A percentile compares a stretch with the other conserved stretches of the same genome.
These are phyloP conservation scores for Chaetomiaceae sp. DNA, from an alignment of 2,329 filamentous ascomycete species.

Conservation along the genomic window DNA sequence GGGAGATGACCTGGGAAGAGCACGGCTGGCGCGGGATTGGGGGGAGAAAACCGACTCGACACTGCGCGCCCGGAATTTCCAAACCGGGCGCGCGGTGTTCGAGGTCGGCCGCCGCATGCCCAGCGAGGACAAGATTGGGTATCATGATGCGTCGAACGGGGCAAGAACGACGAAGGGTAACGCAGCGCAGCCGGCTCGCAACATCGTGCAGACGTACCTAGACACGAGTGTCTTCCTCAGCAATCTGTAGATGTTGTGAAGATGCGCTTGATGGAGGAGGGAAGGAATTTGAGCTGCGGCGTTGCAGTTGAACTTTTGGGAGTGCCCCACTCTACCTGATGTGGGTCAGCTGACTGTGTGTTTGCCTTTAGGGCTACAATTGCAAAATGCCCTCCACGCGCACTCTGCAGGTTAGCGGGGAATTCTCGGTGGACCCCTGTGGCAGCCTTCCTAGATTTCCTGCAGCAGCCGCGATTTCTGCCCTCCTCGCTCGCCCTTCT, in stretches of 20 bases:
- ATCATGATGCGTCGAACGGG: conserved; percentile 27
- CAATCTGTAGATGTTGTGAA: conserved; percentile 50
- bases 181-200: conserved; percentile 26
- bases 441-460: conserved; percentile 17
- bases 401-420: conserved; percentile 5
- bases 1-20: conserved; percentile 10
- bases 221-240: conserved; percentile 59
- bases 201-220: conserved; percentile 56
- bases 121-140: conserved; percentile 22
- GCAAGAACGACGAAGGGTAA: conserved; percentile 11
- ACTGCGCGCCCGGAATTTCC: conserved; percentile 3
- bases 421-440: conserved; percentile 12
- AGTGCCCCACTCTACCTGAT: conserved; percentile 16
- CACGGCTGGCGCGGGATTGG: conserved; percentile 3
- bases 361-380: conserved; percentile 20
- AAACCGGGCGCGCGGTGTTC: conserved; percentile 4
- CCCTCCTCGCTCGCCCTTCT: conserved; percentile 17
- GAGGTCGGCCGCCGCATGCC: conserved; percentile 6
- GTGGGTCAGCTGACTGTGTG: conserved; percentile 24
- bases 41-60: conserved; percentile 1
- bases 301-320: conserved; percentile 24
- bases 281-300: conserved; percentile 23
- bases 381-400: conserved; percentile 19
- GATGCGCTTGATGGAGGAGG: conserved; percentile 26
- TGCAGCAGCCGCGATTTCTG: conserved; percentile 15